Base-by-base conservation (phyloP, 1,139 yeast genomes). In the Suhomyces bribrorum region DNA sequence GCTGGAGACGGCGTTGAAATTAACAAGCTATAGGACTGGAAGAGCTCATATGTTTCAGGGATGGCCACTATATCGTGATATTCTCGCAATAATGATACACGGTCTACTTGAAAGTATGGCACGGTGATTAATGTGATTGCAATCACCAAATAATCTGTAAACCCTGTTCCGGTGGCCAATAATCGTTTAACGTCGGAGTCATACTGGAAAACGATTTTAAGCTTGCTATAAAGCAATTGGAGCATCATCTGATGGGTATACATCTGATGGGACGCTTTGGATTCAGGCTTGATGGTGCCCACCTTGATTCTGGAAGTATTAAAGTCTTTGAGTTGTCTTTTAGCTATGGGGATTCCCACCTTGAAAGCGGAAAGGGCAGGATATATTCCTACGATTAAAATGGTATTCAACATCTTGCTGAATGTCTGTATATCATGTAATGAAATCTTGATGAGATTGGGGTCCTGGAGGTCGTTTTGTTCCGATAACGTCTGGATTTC, bases 391-490 rank as follows among this genome's bases (percentile, higher is more conserved):
- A 80, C 83, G 1, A 84, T 61, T 0, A 89, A 77, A 2, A 90
- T 66, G 12, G 83, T 45, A 45, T 83, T 84, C 17, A 83, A 61
- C 33, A 90, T 55, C 20, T 73, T 76, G 34, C 86, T 83, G 43
- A 90, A 77, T 2, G 79, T 75, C 54, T 81, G 83, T 69, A 90
- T 80, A 56, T 90, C 97, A 53, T 87, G 90, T 8, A 90, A 66
- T 0, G 97, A 86, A 12, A 90, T 83, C 6, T 84, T 69, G 14
- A 90, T 75, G 36, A 86, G 57, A 32, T 75, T 60, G 5, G 69
- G 54, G 36, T 68, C 57, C 34, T 23, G 46, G 25, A 40, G 48
- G 12, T 35, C 41, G 15, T 35, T 38, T 31, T 37, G 36, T 46
- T 50, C 37, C 5, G 45, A 35, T 5, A 33, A 29, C 12, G n/a